Conservation (phyloP, 805 yeast genomes). For the Suhomyces sp. region DNA sequence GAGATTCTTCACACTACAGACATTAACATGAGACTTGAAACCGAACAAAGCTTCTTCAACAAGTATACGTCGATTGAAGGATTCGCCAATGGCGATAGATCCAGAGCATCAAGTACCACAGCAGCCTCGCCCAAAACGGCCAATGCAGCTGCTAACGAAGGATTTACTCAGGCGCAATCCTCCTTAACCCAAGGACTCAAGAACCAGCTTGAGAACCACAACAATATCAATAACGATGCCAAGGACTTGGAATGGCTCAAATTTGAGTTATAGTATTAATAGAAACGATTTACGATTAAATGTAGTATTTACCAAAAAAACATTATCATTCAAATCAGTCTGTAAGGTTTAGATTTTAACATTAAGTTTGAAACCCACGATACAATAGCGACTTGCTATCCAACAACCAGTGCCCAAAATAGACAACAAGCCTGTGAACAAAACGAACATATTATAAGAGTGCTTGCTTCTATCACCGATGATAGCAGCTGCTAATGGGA, state of each 20-base stretch:
- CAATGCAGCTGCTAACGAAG: not conserved
- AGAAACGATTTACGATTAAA: slow-evolving; percentile 4
- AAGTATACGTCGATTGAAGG: not conserved
- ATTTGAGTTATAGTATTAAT: slow-evolving; percentile 20
- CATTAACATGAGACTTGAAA: not conserved
- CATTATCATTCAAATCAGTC: not conserved
- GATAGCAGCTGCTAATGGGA: slow-evolving; percentile 35
- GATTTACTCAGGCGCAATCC: not conserved
- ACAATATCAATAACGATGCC: slow-evolving; percentile 13
- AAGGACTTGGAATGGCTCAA: slow-evolving; percentile 33
- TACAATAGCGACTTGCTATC: slow-evolving; percentile 26
- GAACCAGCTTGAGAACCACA: slow-evolving; percentile 9
- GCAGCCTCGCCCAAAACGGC: not conserved
- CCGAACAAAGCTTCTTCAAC: slow-evolving; percentile 10
- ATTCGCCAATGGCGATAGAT: not conserved
- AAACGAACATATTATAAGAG: slow-evolving; percentile 29
- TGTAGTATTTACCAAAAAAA: not conserved
- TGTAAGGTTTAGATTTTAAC: slow-evolving; percentile 7
- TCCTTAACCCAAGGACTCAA: slow-evolving; percentile 12
- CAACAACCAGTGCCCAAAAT: slow-evolving; percentile 26
- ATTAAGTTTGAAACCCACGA: slow-evolving; percentile 25
- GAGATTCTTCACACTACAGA: not conserved
- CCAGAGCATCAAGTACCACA: slow-evolving; percentile 1
- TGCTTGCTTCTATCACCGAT: slow-evolving; percentile 30
- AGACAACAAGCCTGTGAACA: slow-evolving; percentile 31